Conservation (phyloP, 306 rosid species). For the Quercus alba region DNA sequence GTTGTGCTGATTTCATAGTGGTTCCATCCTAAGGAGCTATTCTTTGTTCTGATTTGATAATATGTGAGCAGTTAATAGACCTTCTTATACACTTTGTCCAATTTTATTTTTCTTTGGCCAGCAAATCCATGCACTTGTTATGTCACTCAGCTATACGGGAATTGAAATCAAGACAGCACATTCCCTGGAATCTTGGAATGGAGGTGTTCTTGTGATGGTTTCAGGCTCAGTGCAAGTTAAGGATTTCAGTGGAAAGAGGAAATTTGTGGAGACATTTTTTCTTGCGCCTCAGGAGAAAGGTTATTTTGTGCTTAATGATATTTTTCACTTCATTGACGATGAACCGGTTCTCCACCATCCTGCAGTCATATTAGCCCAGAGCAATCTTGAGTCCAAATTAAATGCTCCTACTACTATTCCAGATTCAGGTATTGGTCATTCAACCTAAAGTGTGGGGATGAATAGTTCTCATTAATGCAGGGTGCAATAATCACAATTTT, state of each 20-base stretch:
- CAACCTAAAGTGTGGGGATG: neutral
- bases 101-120: conserved; percentile 32
- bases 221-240: conserved; percentile 80
- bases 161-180: conserved; percentile 85
- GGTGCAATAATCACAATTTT: neutral
- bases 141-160: conserved; percentile 80
- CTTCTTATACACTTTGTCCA: neutral
- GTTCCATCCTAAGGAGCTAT: conserved; percentile 3
- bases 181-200: conserved; percentile 90
- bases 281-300: conserved; percentile 99
- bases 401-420: conserved; percentile 47
- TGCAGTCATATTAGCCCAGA: conserved; percentile 69
- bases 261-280: conserved; percentile 88
- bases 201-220: conserved; percentile 92
- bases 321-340: conserved; percentile 83
- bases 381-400: conserved; percentile 55
- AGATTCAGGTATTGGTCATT: conserved; percentile 55
- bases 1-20: conserved; percentile 1
- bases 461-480: neutral
- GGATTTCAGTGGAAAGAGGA: conserved; percentile 64
- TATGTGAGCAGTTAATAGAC: conserved; percentile 20
- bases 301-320: conserved; percentile 80
- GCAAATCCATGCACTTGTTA: conserved; percentile 90
- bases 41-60: conserved; percentile 8
- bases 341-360: conserved; percentile 72